These are phyloP conservation scores for Lasiodiplodia sp. DNA, from an alignment of 2,329 filamentous ascomycete species.

Conservation along the genomic window DNA sequence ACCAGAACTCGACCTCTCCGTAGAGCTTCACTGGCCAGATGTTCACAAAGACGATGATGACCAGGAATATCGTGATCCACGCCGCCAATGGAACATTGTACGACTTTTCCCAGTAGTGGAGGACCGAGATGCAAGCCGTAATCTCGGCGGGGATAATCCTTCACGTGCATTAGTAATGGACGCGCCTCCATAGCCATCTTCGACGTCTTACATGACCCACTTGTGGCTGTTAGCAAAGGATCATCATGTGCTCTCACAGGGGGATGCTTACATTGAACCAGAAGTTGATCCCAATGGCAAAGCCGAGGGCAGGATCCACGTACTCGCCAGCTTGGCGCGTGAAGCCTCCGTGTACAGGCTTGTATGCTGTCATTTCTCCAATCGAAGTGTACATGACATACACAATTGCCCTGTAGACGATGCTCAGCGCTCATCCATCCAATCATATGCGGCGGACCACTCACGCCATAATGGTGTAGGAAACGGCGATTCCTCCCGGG, in stretches of 20 bases:
- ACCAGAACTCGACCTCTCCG: slow-evolving; percentile 57
- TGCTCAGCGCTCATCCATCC: neutral
- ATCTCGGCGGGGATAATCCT: slow-evolving; percentile 50
- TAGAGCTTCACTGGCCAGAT: slow-evolving; percentile 33
- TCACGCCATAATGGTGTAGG: slow-evolving; percentile 30
- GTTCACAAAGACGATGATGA: slow-evolving; percentile 41
- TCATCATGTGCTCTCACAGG: no score
- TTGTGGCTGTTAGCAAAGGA: neutral
- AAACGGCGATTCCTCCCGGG: slow-evolving; percentile 29
- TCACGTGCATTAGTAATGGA: neutral
- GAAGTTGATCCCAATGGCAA: slow-evolving; percentile 30
- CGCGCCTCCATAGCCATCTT: no score
- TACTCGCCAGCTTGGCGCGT: slow-evolving; percentile 29
- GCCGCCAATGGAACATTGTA: slow-evolving; percentile 60
- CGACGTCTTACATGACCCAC: slow-evolving; percentile 23
- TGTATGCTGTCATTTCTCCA: slow-evolving; percentile 28
- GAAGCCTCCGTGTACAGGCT: slow-evolving; percentile 27
- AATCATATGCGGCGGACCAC: neutral
- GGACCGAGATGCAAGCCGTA: slow-evolving; percentile 64
- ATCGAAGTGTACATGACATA: slow-evolving; percentile 29
- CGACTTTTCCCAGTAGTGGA: slow-evolving; percentile 63
- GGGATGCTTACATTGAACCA: slow-evolving; percentile 26
- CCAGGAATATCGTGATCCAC: slow-evolving; percentile 66
- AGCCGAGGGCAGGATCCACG: slow-evolving; percentile 30
- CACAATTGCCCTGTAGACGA: slow-evolving; percentile 8